Evolutionary conservation across 768 basidiomycete genomes (phyloP), one percentile per base, ranked within the genome.

Genomic region (Mycena galopus): DNA sequence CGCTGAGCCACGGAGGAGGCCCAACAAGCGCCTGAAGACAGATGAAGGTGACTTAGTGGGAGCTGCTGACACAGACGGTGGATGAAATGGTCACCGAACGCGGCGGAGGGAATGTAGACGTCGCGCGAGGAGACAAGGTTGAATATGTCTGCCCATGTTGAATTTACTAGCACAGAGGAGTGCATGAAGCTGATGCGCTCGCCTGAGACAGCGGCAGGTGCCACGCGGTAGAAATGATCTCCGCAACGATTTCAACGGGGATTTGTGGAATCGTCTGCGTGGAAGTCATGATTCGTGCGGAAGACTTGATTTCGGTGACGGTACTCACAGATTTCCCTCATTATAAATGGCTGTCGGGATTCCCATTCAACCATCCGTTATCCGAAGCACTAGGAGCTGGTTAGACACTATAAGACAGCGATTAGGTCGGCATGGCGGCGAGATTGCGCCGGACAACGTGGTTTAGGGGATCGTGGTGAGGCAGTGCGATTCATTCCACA

Each of bases 171-270:
- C 23, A 60, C 16, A 1, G 77, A 75, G 29, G 78, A 71, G 7
- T 58, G 65, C 70, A 77, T 76, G 68, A 78, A 65, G 19, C 33
- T 59, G 42, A 69, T 70, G 35, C 78, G 75, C 47, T 77, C 75
- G 63, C 33, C 4, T 12, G 55, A 4, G 78, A 74, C 27, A 78
- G 58, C 29, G 72, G 67, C 65, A 68, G 56, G 30, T 72, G 67
- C 77, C 78, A 77, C 16, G 69, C 58, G 23, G 33, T 23, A 2
- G 59, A 47, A 50, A 77, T 69, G 35, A 77, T 73, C 30, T 65
- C n/a, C 51, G 74, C 66, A 9, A 75, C 3, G 33, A 79, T 66
- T 35, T 79, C 78, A 16, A 75, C 68, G 12, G 78, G 78, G 35
- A 79, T 70, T 9, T 37, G 44, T 16, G 72, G 56, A 23, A 35